Conservation (phyloP, 768 basidiomycete species). For the Lyophyllum shimeji region DNA sequence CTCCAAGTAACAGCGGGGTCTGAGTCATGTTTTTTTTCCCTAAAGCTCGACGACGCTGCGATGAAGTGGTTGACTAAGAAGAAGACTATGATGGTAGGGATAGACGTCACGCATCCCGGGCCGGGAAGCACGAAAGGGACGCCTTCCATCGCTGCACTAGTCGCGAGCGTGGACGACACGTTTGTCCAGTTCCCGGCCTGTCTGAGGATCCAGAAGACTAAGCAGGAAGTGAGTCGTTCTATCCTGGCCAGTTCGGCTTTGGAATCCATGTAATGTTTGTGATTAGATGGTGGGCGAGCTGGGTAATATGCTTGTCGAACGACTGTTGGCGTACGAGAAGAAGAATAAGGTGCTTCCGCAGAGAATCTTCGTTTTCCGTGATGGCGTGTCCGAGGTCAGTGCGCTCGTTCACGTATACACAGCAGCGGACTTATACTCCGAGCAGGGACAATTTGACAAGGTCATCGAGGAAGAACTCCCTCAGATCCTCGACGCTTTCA, state of each 20-base stretch:
- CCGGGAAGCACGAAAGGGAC: constrained; percentile 67
- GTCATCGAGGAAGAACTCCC: constrained; percentile 63
- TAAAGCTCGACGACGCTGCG: constrained; percentile 49
- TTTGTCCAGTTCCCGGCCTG: constrained; percentile 83
- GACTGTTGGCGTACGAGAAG: constrained; percentile 55
- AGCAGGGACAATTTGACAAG: constrained; percentile 69
- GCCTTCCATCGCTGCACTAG: constrained; percentile 82
- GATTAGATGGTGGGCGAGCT: constrained; percentile 74
- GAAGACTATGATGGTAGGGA: constrained; percentile 82
- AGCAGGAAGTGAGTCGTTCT: constrained; percentile 37
- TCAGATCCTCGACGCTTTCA: constrained; percentile 60
- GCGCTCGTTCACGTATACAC: too few relatives aligned
- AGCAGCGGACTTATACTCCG: too few relatives aligned
- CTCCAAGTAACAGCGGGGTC: neutral
- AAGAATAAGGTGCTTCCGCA: constrained; percentile 61
- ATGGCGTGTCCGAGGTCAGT: constrained; percentile 79
- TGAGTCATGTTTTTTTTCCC: neutral
- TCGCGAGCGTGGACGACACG: constrained; percentile 66
- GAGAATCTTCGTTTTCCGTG: constrained; percentile 71
- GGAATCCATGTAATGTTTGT: neutral
- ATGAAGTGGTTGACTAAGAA: constrained; percentile 66
- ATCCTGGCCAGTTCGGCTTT: too few relatives aligned
- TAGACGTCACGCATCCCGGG: constrained; percentile 82
- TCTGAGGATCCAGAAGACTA: constrained; percentile 61
- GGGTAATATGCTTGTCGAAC: constrained; percentile 66